phyloP scores from a whole-genome alignment of 495 filamentous ascomycete genomes.

The Penicillium odoratum region DNA sequence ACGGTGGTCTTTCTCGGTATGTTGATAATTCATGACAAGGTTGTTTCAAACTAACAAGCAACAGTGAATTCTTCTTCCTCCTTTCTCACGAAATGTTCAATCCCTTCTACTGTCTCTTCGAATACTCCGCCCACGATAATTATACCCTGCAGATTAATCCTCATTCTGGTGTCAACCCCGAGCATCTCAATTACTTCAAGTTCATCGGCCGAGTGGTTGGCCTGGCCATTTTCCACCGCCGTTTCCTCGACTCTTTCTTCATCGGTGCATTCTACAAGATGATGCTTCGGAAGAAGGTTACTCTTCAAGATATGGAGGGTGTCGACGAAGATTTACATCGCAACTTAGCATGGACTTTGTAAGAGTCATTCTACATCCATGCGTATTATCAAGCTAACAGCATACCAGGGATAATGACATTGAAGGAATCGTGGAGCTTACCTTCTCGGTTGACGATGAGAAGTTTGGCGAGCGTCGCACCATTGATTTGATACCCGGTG shows the following conservation, averaged over 20 bases:
- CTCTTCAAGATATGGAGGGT: slow-evolving; percentile 96
- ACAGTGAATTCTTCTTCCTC: slow-evolving; percentile 98
- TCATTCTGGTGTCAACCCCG: slow-evolving; percentile 98
- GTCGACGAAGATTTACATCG: slow-evolving; percentile 97
- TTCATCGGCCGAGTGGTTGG: slow-evolving; percentile 99
- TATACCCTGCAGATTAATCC: slow-evolving; percentile 99
- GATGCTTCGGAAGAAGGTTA: slow-evolving; percentile 91
- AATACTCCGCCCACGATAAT: slow-evolving; percentile 99
- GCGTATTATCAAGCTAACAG: slow-evolving; percentile 18
- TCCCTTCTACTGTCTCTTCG: slow-evolving; percentile 99
- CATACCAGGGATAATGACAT: slow-evolving; percentile 82
- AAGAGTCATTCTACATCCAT: slow-evolving; percentile 26
- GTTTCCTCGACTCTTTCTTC: slow-evolving; percentile 99
- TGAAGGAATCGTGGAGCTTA: slow-evolving; percentile 84
- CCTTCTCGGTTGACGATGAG: slow-evolving; percentile 95
- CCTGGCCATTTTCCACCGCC: slow-evolving; percentile 95
- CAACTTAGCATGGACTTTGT: slow-evolving; percentile 92
- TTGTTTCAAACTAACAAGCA: slow-evolving; percentile 24
- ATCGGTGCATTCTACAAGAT: slow-evolving; percentile 99
- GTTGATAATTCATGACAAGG: slow-evolving; percentile 4
- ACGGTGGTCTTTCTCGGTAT: slow-evolving; percentile 90
- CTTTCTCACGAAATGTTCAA: slow-evolving; percentile 99
- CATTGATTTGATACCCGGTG: slow-evolving; percentile 89
- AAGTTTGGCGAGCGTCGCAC: slow-evolving; percentile 91
- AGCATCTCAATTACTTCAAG: slow-evolving; percentile 99